Evolutionary conservation across 1,139 yeast species (phyloP).

Genomic region (Trichomonascaceae sp.): DNA sequence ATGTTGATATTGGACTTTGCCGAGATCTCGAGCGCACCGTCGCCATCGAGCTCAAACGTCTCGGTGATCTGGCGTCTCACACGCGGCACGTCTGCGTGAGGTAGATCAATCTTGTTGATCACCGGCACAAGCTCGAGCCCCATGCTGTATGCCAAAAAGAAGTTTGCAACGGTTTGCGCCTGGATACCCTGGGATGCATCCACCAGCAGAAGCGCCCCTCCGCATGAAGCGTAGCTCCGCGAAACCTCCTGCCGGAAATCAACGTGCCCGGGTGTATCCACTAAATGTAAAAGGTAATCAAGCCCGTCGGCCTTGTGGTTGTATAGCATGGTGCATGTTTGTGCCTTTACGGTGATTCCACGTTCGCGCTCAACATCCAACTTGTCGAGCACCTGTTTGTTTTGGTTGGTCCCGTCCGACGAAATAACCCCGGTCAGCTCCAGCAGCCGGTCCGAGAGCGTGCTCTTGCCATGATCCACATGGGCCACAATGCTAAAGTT

Average conservation of each 20-base stretch:
- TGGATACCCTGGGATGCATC: conserved; percentile 96
- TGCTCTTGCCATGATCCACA: conserved; percentile 96
- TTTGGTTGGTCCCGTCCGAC: conserved; percentile 46
- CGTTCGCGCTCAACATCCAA: conserved; percentile 90
- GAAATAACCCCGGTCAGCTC: conserved; percentile 78
- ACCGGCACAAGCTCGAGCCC: conserved; percentile 76
- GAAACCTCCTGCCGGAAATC: conserved; percentile 92
- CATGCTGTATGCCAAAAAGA: conserved; percentile 77
- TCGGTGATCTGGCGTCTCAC: conserved; percentile 74
- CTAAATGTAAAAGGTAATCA: conserved; percentile 76
- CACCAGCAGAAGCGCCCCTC: conserved; percentile 80
- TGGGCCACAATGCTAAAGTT: conserved; percentile 95
- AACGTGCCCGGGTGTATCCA: conserved; percentile 97
- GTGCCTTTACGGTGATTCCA: conserved; percentile 95
- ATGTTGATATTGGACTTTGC: conserved; percentile 87
- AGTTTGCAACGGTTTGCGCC: conserved; percentile 96
- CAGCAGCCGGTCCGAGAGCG: conserved; percentile 72
- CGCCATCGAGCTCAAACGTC: conserved; percentile 65
- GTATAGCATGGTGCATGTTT: conserved; percentile 89
- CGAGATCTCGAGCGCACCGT: conserved; percentile 74
- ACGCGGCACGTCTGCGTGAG: conserved; percentile 70
- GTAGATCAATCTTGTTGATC: conserved; percentile 83
- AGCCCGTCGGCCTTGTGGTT: conserved; percentile 38
- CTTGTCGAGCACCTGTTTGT: conserved; percentile 81
- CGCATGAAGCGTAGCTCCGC: conserved; percentile 89